Base-by-base conservation (phyloP, 306 rosid species). In the Acmispon strigosus region DNA sequence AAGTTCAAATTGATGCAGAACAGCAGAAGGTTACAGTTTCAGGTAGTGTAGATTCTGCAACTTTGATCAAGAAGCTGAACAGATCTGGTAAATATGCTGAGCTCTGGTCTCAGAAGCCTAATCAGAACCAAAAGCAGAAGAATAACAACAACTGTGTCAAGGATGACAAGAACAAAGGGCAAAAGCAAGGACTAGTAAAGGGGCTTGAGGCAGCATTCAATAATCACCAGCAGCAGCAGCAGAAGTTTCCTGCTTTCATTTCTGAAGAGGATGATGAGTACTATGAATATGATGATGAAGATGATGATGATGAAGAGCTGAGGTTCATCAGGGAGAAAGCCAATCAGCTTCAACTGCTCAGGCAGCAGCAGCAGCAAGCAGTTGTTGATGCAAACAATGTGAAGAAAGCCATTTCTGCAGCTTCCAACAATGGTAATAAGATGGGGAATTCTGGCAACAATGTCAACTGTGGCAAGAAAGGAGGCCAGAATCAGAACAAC, bases 11-110 rank as follows among this genome's bases (percentile, higher is more conserved):
- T 50, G 94, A 91, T 64, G 85, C 88, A 51, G 98, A 90, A 5
- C 96, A 93, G 72, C 96, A 90, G 70, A 93, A 78, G 56, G 98
- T 93, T 12, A 86, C 96, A 20, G 96, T 90, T 79, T 83, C 84
- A 27, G 97, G 98, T 7, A 45, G 81, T 79, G 90, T 93, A 29
- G 96, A 93, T 80, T 70, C 94, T 47, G 84, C 73, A 12, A 83
- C 86, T 16, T 64, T 93, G 94, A 90, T 93, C 75, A 87, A 88
- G 77, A 93, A 81, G 66, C 80, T 93, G 45, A 76, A 75, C 0
- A 81, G 87, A 86, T 91, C 94, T 67, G 97, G 98, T 0, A 93
- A 93, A 70, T 76, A 93, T 68, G 92, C 97, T 4, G 96, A 90
- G 72, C 83, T 83, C 6, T 93, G 98, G 93, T 73, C 87, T 50